Conservation (phyloP, 1,139 yeast genomes). For the Suhomyces coccinellae region DNA sequence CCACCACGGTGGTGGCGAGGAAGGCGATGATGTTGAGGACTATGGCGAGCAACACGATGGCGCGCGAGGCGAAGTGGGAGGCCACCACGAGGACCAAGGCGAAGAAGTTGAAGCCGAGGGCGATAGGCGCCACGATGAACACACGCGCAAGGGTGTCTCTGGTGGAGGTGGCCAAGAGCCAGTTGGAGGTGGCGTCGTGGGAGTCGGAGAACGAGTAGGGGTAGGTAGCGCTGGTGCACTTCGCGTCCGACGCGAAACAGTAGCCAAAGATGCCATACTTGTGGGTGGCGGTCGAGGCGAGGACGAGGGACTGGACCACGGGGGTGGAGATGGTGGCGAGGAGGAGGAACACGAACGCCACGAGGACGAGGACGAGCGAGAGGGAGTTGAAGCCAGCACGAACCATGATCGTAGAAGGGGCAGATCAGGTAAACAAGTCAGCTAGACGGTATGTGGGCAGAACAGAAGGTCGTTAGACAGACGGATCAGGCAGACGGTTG, state of each 20-base stretch:
- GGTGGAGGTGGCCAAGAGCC: conserved; percentile 45
- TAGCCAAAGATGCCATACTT: conserved; percentile 87
- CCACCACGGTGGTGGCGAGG: conserved; percentile 50
- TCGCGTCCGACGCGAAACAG: conserved; percentile 44
- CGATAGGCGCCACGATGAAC: conserved; percentile 77
- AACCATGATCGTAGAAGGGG: conserved; percentile 15
- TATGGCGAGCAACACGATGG: conserved; percentile 24
- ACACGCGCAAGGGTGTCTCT: conserved; percentile 68
- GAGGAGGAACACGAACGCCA: conserved; percentile 47
- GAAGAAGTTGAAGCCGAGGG: conserved; percentile 72
- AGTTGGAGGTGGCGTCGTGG: conserved; percentile 22
- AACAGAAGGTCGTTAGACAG: no score
- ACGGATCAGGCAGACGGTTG: no score
- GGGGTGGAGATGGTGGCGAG: conserved; percentile 55
- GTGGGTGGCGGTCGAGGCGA: conserved; percentile 42
- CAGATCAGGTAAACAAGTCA: background rate
- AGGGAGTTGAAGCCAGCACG: conserved; percentile 30
- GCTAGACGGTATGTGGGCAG: no score
- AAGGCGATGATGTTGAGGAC: conserved; percentile 46
- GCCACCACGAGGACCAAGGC: conserved; percentile 13
- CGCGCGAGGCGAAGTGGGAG: conserved; percentile 13
- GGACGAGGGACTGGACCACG: conserved; percentile 35
- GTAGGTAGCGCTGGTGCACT: conserved; percentile 34
- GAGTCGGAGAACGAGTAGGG: conserved; percentile 30
- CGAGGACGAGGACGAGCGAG: conserved; percentile 31